A percentile compares a stretch with the other conserved stretches of the same genome.
phyloP scores from a whole-genome alignment of 352 stramenopile species.

The Phytophthora citrophthora region DNA sequence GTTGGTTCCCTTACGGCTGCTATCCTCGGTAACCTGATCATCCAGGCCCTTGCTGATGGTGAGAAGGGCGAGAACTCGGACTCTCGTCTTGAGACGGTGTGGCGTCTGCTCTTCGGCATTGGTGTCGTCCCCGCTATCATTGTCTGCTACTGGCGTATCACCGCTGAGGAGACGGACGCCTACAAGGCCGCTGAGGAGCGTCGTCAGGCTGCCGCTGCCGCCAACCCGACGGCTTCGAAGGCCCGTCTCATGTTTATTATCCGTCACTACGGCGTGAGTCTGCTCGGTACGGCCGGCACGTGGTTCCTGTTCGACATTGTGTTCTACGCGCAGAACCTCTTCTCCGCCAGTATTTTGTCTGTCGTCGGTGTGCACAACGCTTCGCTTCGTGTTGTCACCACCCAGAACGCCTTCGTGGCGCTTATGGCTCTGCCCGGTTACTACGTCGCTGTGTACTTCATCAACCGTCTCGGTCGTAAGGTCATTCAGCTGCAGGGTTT shows the following conservation, averaged over 20 bases:
- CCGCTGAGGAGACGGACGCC: slow-evolving; percentile 57
- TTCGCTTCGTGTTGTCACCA: slow-evolving; percentile 52
- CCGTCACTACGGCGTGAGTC: slow-evolving; percentile 43
- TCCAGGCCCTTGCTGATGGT: slow-evolving; percentile 47
- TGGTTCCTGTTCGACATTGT: slow-evolving; percentile 89
- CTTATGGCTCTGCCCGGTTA: slow-evolving; percentile 78
- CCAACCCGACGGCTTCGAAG: slow-evolving; percentile 8
- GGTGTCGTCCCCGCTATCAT: slow-evolving; percentile 52
- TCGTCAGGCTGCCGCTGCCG: background rate
- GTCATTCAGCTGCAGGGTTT: slow-evolving; percentile 78
- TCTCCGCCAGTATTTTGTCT: slow-evolving; percentile 65
- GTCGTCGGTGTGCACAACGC: slow-evolving; percentile 58
- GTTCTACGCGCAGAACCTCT: slow-evolving; percentile 79
- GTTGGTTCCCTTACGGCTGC: slow-evolving; percentile 54
- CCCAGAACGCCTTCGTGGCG: slow-evolving; percentile 57
- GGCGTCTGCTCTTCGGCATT: slow-evolving; percentile 65
- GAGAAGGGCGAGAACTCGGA: slow-evolving; percentile 40
- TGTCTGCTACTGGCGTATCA: slow-evolving; percentile 62
- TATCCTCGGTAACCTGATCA: slow-evolving; percentile 62
- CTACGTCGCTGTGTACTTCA: slow-evolving; percentile 74
- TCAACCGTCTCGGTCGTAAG: slow-evolving; percentile 68
- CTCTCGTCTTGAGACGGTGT: slow-evolving; percentile 60
- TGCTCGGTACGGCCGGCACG: slow-evolving; percentile 72
- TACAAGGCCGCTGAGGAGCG: slow-evolving; percentile 39
- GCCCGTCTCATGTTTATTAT: slow-evolving; percentile 45